Evolutionary conservation across 768 basidiomycete species (phyloP), one percentile per base, ranked within the genome.

Genomic region (Kwoniella heveanensis): DNA sequence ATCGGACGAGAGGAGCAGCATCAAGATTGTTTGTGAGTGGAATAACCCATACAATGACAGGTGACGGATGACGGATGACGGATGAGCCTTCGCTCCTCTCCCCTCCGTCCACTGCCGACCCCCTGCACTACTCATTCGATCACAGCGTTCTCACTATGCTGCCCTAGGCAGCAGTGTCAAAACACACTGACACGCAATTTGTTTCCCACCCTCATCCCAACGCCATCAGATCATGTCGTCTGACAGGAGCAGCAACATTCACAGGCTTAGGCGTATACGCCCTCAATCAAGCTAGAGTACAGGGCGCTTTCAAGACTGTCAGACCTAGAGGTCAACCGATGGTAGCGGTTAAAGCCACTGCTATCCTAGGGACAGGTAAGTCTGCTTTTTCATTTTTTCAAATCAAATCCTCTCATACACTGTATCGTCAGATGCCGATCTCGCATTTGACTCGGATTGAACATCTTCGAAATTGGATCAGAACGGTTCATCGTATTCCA

Each of bases 221-320:
- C 37, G 47, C 48, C 21, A 32, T 15, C 50, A 76, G 74, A 7
- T 52, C 74, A 55, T 77, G 75, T 53, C 68, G 72, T 24, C 39
- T 77, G 19, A 67, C 68, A 7, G 75, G 75, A 1, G 70, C 72
- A 58, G 67, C 65, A 37, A 64, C 71, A 1, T 77, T 77, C 52
- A 56, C 64, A 5, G 75, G 72, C 21, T 32, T 77, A n/a, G 75
- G 75, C n/a, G 50, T 30, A 6, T 77, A 77, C 48, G 75, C 75
- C 21, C 47, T 77, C 29, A 70, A 70, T 52, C 55, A 72, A 64
- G 71, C 70, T 3, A 32, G 37, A 12, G 44, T 54, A 30, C 72
- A 71, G 53, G 73, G 73, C 30, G 65, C 72, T 9, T 74, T 77
- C 48, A 48, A 44, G 46, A 56, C 36, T 12, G 50, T 65, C 12